These are phyloP conservation scores for Venturiaceae sp. DNA, from an alignment of 2,329 filamentous ascomycete genomes.

Conservation along the genomic window DNA sequence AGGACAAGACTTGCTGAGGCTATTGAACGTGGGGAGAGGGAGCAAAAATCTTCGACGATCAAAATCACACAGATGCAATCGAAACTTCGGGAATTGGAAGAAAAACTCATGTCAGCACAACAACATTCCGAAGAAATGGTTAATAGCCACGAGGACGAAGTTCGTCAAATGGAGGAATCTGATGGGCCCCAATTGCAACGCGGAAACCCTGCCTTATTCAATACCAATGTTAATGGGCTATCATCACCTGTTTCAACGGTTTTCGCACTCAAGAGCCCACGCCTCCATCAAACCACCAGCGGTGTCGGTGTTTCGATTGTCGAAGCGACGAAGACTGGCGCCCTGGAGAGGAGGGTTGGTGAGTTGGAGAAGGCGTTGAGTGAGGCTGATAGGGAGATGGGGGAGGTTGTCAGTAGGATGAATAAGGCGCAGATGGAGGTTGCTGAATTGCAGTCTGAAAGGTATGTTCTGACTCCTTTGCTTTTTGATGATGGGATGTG, in stretches of 20 bases:
- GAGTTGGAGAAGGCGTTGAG: constrained; percentile 76
- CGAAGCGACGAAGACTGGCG: constrained; percentile 63
- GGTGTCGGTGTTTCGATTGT: constrained; percentile 50
- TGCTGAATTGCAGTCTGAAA: constrained; percentile 63
- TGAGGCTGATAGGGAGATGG: constrained; percentile 72
- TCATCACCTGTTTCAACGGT: constrained; percentile 21
- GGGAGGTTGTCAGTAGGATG: constrained; percentile 73
- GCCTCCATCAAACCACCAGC: constrained; percentile 47
- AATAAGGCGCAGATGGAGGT: constrained; percentile 78
- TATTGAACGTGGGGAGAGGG: constrained; percentile 71
- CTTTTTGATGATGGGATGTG: not conserved
- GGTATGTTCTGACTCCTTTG: constrained; percentile 24
- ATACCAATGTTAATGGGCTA: constrained; percentile 11
- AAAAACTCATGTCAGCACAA: constrained; percentile 73
- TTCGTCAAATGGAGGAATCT: constrained; percentile 63
- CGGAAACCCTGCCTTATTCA: not conserved
- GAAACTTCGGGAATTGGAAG: constrained; percentile 72
- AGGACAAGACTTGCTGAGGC: constrained; percentile 69
- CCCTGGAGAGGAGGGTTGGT: constrained; percentile 66
- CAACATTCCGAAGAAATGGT: constrained; percentile 79
- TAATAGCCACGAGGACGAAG: constrained; percentile 75
- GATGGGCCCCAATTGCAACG: constrained; percentile 70
- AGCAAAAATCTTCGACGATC: constrained; percentile 69
- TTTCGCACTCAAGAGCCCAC: constrained; percentile 48
- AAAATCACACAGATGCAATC: constrained; percentile 79